Base-by-base conservation (phyloP, 129 eudicot genomes). In the Smallanthus sonchifolius region DNA sequence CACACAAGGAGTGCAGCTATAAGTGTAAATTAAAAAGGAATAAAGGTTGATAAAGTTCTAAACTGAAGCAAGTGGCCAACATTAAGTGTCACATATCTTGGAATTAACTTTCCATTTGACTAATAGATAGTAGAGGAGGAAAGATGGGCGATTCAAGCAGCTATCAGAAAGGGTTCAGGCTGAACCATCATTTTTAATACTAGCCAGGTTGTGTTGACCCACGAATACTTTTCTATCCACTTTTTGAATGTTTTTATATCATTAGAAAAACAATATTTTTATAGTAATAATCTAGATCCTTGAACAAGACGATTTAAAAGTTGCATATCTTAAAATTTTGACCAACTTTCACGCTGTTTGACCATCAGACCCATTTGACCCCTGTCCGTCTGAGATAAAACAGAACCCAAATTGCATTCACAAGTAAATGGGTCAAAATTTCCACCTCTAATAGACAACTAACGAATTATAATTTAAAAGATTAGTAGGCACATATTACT, bases 41-140 rank as follows among this genome's bases (percentile, higher is more conserved):
- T 44, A 16, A 17, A 55, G 37, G 16, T 68, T 30, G 38, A 44
- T 59, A 45, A 13, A 69, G 70, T 35, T 36, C 73, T 65, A 65
- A 10, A 35, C 20, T 17, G 13, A 74, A 55, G 76, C 37, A 43
- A 32, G 38, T 28, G 64, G 36, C 63, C 66, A 69, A 69, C 61
- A 69, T 30, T 14, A 36, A 70, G 19, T 71, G 11, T 37, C 36
- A 20, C 49, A 20, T 55, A 69, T 49, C 62, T 69, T 49, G 62
- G 9, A 69, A 48, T 71, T 54, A 36, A 54, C 35, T 36, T 2
- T 52, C 30, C 0, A 1, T 55, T 54, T 71, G 35, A 36, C 76
- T 37, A 19, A 55, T 19, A 54, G 35, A 70, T 7, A 14, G 43
- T 68, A 68, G 2, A 15, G 16, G 72, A 19, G 14, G 13, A 19